Percentiles rank a stretch among this genome's conserved stretches.
Evolutionary conservation across 1,284 basidiomycete genomes (phyloP).

Genomic region (Cutaneotrichosporon sp.): DNA sequence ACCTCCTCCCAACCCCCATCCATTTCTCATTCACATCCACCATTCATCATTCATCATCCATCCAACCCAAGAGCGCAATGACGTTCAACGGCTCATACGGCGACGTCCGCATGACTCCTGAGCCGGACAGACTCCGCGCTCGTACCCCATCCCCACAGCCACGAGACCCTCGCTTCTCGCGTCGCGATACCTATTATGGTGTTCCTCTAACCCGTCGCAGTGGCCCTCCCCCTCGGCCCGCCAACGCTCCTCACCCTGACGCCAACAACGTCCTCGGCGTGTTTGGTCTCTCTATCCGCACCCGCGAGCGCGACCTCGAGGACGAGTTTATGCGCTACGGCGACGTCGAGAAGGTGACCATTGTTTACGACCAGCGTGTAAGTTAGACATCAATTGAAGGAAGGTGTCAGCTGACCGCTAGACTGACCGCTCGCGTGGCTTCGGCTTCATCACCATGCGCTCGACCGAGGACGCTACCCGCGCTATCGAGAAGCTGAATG

Average conservation of each 20-base stretch:
- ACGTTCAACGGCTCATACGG: neutral
- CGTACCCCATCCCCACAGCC: neutral
- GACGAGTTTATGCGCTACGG: slow-evolving; percentile 89
- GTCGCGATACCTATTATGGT: slow-evolving; percentile 4
- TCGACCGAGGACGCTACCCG: slow-evolving; percentile 78
- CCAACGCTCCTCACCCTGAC: slow-evolving; percentile 57
- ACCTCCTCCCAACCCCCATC: neutral
- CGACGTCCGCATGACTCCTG: slow-evolving; percentile 3
- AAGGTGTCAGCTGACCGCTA: slow-evolving; percentile 45
- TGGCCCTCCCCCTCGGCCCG: slow-evolving; percentile 26
- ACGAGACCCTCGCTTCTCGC: neutral
- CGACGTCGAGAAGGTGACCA: slow-evolving; percentile 89
- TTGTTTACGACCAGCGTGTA: slow-evolving; percentile 98
- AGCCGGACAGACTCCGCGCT: neutral
- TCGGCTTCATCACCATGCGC: slow-evolving; percentile 95
- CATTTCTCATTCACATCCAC: neutral
- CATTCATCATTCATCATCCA: neutral
- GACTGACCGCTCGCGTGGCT: slow-evolving; percentile 94
- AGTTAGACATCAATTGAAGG: slow-evolving; percentile 39
- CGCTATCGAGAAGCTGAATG: slow-evolving; percentile 89
- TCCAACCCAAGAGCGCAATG: neutral
- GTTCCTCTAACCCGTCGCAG: slow-evolving; percentile 11
- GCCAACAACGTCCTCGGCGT: slow-evolving; percentile 90
- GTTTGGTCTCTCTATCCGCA: slow-evolving; percentile 93
- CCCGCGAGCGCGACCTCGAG: slow-evolving; percentile 87